Conservation (phyloP, 352 stramenopile species). For the Phytophthora sansomeana region DNA sequence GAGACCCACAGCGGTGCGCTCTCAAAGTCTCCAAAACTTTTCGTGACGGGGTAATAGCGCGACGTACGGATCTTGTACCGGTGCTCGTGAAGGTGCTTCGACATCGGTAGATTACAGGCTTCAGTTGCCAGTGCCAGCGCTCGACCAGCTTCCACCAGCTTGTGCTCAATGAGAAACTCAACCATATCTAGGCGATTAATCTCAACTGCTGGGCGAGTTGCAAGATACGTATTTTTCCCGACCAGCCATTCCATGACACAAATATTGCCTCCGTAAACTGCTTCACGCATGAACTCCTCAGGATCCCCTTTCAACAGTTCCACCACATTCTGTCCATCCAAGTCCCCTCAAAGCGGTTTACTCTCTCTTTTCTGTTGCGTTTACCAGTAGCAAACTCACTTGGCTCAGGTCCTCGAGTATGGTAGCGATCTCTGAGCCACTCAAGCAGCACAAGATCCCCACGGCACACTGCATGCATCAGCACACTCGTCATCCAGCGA, state of each 20-base stretch:
- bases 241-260: slow-evolving; percentile 12
- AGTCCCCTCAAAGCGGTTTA: background rate
- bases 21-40: background rate
- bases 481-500: background rate
- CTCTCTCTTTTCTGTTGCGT: background rate
- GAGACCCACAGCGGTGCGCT: background rate
- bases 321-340: background rate
- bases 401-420: background rate
- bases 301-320: slow-evolving; percentile 6
- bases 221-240: background rate
- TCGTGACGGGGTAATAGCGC: background rate
- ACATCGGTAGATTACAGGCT: background rate
- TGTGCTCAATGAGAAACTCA: slow-evolving; percentile 7
- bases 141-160: slow-evolving; percentile 11
- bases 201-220: background rate
- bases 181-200: background rate
- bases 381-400: too few relatives aligned
- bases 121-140: background rate
- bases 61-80: background rate
- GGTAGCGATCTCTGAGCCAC: background rate
- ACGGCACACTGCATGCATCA: background rate
- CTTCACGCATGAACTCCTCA: slow-evolving; percentile 10
- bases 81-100: slow-evolving; percentile 1
- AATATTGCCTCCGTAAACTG: background rate
- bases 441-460: slow-evolving; percentile 6